These are phyloP conservation scores for Puccinia triticina DNA, from an alignment of 1,284 basidiomycete species.

Conservation along the genomic window DNA sequence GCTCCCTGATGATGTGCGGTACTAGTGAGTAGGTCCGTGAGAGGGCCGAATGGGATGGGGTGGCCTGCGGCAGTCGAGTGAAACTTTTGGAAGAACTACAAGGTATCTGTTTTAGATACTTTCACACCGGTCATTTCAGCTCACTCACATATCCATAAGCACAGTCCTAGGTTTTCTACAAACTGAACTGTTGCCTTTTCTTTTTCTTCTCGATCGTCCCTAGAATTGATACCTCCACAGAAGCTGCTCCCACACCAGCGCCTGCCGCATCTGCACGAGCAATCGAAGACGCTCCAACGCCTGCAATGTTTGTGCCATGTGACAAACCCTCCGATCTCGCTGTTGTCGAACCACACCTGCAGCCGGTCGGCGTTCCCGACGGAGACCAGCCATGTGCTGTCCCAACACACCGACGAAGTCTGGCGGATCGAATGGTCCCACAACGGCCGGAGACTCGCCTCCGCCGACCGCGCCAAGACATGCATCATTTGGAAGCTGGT, in stretches of 20 bases:
- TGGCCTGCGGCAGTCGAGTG: conserved; percentile 74
- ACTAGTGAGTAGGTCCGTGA: conserved; percentile 75
- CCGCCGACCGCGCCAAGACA: conserved; percentile 79
- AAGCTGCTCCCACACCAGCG: conserved; percentile 90
- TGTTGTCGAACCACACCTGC: conserved; percentile 84
- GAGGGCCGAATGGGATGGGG: conserved; percentile 86
- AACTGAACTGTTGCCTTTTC: background rate
- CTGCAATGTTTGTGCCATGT: conserved; percentile 80
- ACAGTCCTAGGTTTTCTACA: conserved; percentile 2
- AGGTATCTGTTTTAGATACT: conserved; percentile 64
- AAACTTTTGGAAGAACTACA: conserved; percentile 78
- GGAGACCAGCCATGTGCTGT: conserved; percentile 77
- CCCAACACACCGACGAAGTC: conserved; percentile 87
- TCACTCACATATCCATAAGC: conserved; percentile 3
- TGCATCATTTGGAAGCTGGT: conserved; percentile 88
- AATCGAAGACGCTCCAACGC: conserved; percentile 79
- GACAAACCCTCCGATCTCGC: conserved; percentile 68
- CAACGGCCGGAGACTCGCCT: conserved; percentile 80
- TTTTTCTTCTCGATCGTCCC: background rate
- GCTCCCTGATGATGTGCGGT: conserved; percentile 56
- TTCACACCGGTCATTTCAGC: background rate
- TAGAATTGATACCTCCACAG: conserved; percentile 82
- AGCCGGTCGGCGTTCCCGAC: conserved; percentile 77
- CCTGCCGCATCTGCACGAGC: conserved; percentile 79
- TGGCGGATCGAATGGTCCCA: conserved; percentile 96